Percentiles rank a stretch among this genome's conserved stretches.
These are phyloP conservation scores for Didymella segeticola DNA, from an alignment of 2,329 filamentous ascomycete species.

Conservation along the genomic window DNA sequence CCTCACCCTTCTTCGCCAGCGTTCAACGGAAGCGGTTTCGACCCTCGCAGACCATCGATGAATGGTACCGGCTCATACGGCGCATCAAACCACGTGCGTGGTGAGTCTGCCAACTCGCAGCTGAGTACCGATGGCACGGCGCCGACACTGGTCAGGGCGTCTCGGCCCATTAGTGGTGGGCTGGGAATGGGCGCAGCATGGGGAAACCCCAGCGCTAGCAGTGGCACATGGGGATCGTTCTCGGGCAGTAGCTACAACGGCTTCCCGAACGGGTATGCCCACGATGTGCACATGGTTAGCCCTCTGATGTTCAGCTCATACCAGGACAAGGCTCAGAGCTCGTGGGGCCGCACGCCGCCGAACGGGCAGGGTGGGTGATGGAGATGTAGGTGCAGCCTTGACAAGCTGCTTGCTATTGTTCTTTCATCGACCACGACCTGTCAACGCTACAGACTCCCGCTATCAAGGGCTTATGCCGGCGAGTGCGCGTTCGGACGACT, in stretches of 20 bases:
- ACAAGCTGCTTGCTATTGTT: slow-evolving; percentile 3
- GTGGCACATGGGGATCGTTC: slow-evolving; percentile 32
- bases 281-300: slow-evolving; percentile 46
- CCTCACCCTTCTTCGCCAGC: slow-evolving; percentile 42
- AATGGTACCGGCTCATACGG: slow-evolving; percentile 39
- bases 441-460: neutral
- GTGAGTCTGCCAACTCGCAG: slow-evolving; percentile 52
- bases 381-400: neutral
- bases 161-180: slow-evolving; percentile 37
- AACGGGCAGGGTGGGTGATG: slow-evolving; percentile 50
- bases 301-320: slow-evolving; percentile 53
- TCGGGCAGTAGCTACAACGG: slow-evolving; percentile 25
- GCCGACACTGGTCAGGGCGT: slow-evolving; percentile 22
- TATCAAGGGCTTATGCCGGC: neutral
- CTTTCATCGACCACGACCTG: slow-evolving; percentile 1
- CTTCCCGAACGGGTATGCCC: slow-evolving; percentile 24
- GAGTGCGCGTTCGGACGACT: neutral
- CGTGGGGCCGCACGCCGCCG: slow-evolving; percentile 45
- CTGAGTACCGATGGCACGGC: slow-evolving; percentile 41
- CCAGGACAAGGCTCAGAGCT: slow-evolving; percentile 36
- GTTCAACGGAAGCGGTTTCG: slow-evolving; percentile 26
- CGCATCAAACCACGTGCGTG: slow-evolving; percentile 51
- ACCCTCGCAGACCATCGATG: slow-evolving; percentile 41
- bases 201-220: slow-evolving; percentile 35
- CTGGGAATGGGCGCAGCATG: slow-evolving; percentile 43